Base-by-base conservation (phyloP, 805 yeast species). In the Starmerella powellii region DNA sequence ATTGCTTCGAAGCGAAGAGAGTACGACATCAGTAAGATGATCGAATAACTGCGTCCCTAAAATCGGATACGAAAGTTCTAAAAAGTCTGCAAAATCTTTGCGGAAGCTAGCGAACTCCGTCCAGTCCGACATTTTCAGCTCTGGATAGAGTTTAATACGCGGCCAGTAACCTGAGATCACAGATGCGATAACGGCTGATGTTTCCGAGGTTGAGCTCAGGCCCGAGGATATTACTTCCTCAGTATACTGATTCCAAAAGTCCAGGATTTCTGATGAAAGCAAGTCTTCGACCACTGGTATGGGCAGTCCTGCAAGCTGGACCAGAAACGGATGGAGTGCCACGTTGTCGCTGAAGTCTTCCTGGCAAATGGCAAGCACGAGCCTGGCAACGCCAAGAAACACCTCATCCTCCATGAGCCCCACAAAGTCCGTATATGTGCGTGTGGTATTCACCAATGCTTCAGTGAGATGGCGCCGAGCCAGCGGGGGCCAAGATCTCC, bases 31-130 rank as follows among this genome's bases (percentile, higher is more conserved):
- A 10, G 56, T 54, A 23, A 82, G 57, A 17, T 60, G 65, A 4
- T 64, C 62, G 48, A 72, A 73, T 29, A 83, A 58, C 1, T 68
- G 62, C 0, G 58, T 41, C 30, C 81, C 83, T 29, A 84, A 65
- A 4, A 82, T 64, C 1, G 85, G 73, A 63, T 79, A 83, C 1
- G 79, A 60, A 0, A 74, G 66, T 41, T 85, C 91, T 49, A 83
- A 73, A 30, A 87, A 66, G 51, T 91, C 97, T 1, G 79, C 72
- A 8, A 80, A 79, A 47, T 80, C 88, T 26, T 73, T 63, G 51
- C 96, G 70, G 59, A 75, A 88, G 20, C 74, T 69, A 18, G 62
- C 60, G 53, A 86, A 83, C 49, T 80, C 93, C 17, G 70, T 67
- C 68, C 64, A 63, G 13, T 40, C 47, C 13, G 44, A 28, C 13